Evolutionary conservation across 139 green algal species (phyloP), one percentile per base, ranked within the genome.

Genomic region (Protoeuglena noctilucae): DNA sequence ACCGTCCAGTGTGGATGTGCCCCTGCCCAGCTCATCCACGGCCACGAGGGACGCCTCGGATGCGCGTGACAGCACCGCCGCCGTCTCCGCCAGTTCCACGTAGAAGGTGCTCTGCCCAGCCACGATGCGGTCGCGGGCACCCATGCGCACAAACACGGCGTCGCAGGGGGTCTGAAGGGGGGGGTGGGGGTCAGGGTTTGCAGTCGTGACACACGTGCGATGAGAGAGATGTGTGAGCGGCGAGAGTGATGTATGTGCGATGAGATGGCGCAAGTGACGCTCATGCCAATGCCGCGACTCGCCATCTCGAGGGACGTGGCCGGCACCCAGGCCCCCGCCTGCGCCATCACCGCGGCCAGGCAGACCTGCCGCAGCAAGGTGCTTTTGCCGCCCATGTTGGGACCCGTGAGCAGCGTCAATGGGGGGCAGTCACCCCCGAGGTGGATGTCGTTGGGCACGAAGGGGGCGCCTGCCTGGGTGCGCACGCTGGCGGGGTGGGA

Each of bases 301-400:
- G n/a, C n/a, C n/a, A 93, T 56, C 45, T 56, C 48, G 40, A 95
- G 67, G 12, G 57, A 69, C 31, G 80, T 62, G 0, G 90, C 90
- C 0, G 90, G 90, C 19, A 96, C 86, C 54, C 75, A 86, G 0
- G 83, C 84, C 16, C 90, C 90, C 6, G 91, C 68, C 71, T 93
- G 87, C 2, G 83, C 86, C 61, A 94, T 54, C 27, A 96, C 24
- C 1, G 78, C 65, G 2, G 87, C 81, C 28, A 96, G 79, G 69
- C 88, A 96, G 18, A 84, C 74, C 57, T 93, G 86, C 30, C 89
- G 70, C 63, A 98, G 74, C 43, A 96, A 70, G 4, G 90, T 96
- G 56, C 66, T 82, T 69, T 97, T 97, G 62, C 90, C 90, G 46
- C 90, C 91, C 91, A 97, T 98, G 75, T 98, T 98, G 51, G 91